Evolutionary conservation across 495 filamentous ascomycete genomes (phyloP), one percentile per base, ranked within the genome.

Genomic region (Daldinia caldariorum): DNA sequence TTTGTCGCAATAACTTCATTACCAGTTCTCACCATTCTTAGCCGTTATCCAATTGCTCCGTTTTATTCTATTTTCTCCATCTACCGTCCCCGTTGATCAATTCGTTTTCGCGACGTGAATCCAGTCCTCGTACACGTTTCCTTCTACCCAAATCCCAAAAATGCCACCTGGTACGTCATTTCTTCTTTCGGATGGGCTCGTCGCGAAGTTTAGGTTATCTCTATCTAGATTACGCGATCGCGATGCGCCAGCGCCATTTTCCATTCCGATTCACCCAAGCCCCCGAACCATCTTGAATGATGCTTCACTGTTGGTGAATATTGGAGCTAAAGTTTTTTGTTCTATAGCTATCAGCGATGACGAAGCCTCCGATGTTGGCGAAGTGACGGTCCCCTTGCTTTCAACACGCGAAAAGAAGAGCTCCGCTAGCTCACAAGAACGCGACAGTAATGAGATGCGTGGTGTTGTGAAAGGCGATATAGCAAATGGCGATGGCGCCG

Each of bases 331-430:
- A 34, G n/a, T n/a, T n/a, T n/a, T 6, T 31, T 66, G 38, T 55
- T 37, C 26, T 20, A 32, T 39, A 76, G 77, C 76, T 35, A 74
- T 82, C 6, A 83, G 79, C 73, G 79, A 82, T 70, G 77, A 81
- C n/a, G 79, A 82, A 29, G 55, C 67, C 16, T 82, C 80, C 3
- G 79, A 79, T 41, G 16, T 60, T 8, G 79, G 74, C 39, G 57
- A 67, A 16, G 61, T 67, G 13, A 35, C 66, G 6, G 56, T 71
- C 38, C 67, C 66, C 13, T 72, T 75, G 37, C 66, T 63, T 13
- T 16, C 67, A 10, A 67, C 53, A 4, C 76, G 77, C 9, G 66
- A 58, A 18, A 77, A 77, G 38, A 76, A 70, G 32, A 0, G 47
- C 16, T 8, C n/a, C 9, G n/a, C 38, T 7, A 58, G 22, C 37